phyloP scores from a whole-genome alignment of 2,329 filamentous ascomycete species.

The Botryotinia calthae region DNA sequence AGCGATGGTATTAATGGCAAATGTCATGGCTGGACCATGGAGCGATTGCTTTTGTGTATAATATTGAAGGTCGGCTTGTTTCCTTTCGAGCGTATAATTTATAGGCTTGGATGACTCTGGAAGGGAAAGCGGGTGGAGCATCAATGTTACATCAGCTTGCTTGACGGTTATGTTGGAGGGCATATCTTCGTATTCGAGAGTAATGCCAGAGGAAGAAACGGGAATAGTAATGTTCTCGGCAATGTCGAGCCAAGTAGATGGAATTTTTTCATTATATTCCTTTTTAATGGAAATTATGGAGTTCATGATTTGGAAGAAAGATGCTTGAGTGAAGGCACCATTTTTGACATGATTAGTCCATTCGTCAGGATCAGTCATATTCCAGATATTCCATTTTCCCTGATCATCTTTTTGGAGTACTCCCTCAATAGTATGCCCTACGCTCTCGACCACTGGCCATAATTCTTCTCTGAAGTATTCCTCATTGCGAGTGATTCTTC shows the following conservation, averaged over 20 bases:
- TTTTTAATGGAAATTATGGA: slow-evolving; percentile 41
- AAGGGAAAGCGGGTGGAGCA: slow-evolving; percentile 22
- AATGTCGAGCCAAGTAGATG: slow-evolving; percentile 56
- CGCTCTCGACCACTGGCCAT: slow-evolving; percentile 25
- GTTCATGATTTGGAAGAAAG: slow-evolving; percentile 42
- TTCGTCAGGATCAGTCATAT: slow-evolving; percentile 62
- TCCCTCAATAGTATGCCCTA: slow-evolving; percentile 20
- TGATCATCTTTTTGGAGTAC: slow-evolving; percentile 18
- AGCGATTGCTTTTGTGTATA: slow-evolving; percentile 35
- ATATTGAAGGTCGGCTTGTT: slow-evolving; percentile 19
- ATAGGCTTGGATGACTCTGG: neutral
- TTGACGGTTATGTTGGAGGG: slow-evolving; percentile 25
- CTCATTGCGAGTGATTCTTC: slow-evolving; percentile 20
- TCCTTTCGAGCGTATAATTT: slow-evolving; percentile 6
- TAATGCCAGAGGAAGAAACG: slow-evolving; percentile 55
- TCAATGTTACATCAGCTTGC: slow-evolving; percentile 28
- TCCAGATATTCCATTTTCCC: slow-evolving; percentile 45
- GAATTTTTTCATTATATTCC: slow-evolving; percentile 35
- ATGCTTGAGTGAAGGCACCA: slow-evolving; percentile 58
- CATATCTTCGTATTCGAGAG: slow-evolving; percentile 36
- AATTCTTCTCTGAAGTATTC: slow-evolving; percentile 20
- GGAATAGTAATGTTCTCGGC: slow-evolving; percentile 53
- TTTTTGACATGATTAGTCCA: slow-evolving; percentile 44
- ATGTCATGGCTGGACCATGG: slow-evolving; percentile 72
- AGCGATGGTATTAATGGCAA: slow-evolving; percentile 65